These are phyloP conservation scores for Xylogone sp. DNA, from an alignment of 2,329 filamentous ascomycete genomes.

Conservation along the genomic window DNA sequence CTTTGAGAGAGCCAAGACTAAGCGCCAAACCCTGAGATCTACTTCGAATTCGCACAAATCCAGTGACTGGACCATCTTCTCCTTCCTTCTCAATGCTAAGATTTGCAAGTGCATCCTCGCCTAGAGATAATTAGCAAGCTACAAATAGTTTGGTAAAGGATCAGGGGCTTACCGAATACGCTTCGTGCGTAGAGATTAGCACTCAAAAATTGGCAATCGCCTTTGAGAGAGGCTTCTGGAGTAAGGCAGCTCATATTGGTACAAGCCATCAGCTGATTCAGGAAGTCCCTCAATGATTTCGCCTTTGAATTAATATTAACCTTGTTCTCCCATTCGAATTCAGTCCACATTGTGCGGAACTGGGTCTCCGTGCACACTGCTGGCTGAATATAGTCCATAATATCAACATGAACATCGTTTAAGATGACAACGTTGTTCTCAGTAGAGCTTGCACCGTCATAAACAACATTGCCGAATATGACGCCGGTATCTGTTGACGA, in stretches of 20 bases:
- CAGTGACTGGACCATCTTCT: slow-evolving; percentile 90
- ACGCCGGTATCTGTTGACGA: slow-evolving; percentile 97
- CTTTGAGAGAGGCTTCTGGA: slow-evolving; percentile 92
- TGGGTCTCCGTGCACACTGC: slow-evolving; percentile 96
- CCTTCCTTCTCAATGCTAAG: slow-evolving; percentile 97
- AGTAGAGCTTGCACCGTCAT: slow-evolving; percentile 87
- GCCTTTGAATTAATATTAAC: slow-evolving; percentile 99
- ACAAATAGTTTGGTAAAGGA: not conserved
- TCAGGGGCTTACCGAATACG: slow-evolving; percentile 80
- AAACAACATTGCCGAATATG: slow-evolving; percentile 98
- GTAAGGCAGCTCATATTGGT: slow-evolving; percentile 99
- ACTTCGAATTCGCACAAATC: slow-evolving; percentile 96
- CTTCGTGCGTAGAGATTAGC: slow-evolving; percentile 95
- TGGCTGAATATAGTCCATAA: slow-evolving; percentile 99
- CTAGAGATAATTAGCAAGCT: slow-evolving; percentile 43
- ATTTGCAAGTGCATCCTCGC: slow-evolving; percentile 96
- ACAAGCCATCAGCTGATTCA: slow-evolving; percentile 91
- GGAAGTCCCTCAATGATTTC: slow-evolving; percentile 85
- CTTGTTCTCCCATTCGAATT: slow-evolving; percentile 99
- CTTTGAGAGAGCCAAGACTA: slow-evolving; percentile 91
- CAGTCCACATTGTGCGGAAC: slow-evolving; percentile 99
- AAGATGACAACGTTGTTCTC: slow-evolving; percentile 97
- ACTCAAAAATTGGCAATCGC: slow-evolving; percentile 96
- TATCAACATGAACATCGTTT: slow-evolving; percentile 96
- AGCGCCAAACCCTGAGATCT: slow-evolving; percentile 92